These are phyloP conservation scores for Violaceomyces palustris DNA, from an alignment of 1,284 basidiomycete genomes.

Conservation along the genomic window DNA sequence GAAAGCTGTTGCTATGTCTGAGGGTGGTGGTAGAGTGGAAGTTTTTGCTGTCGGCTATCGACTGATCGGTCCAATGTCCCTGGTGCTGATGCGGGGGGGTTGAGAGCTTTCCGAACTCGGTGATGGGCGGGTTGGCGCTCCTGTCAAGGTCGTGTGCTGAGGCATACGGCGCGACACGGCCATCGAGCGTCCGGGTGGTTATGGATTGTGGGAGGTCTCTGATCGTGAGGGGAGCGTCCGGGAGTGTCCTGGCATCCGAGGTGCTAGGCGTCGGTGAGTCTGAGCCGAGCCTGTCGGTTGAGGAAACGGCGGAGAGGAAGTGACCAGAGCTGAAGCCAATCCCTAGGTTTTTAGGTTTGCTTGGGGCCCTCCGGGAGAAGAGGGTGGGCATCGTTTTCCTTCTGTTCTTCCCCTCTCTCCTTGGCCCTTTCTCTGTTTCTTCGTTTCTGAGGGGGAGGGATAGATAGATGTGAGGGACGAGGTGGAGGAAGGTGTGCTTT, in stretches of 20 bases:
- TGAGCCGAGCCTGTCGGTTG: constrained; percentile 15
- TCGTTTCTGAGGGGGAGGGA: no score
- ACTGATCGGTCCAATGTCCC: not conserved
- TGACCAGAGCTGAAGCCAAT: constrained; percentile 1
- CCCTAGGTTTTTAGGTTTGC: constrained; percentile 1
- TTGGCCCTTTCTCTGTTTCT: no score
- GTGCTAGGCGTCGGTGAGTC: constrained; percentile 21
- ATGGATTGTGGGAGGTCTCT: constrained; percentile 3
- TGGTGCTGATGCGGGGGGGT: not conserved
- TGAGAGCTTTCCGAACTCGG: not conserved
- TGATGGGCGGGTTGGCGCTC: not conserved
- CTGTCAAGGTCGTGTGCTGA: no score
- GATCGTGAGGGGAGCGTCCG: constrained; percentile 1
- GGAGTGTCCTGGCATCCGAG: constrained; percentile 16
- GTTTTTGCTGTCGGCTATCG: not conserved
- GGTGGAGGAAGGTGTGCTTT: no score
- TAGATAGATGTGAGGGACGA: no score
- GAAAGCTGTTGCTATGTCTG: not conserved
- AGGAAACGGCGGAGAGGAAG: constrained; percentile 12
- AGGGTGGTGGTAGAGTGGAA: not conserved
- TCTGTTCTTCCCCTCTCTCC: no score
- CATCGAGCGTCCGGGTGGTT: not conserved
- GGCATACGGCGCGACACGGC: no score
- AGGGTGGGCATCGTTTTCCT: constrained; percentile 26
- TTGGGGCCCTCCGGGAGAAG: constrained; percentile 16